These are phyloP conservation scores for Silene vulgaris DNA, from an alignment of 179 eudicot genomes.

Conservation along the genomic window DNA sequence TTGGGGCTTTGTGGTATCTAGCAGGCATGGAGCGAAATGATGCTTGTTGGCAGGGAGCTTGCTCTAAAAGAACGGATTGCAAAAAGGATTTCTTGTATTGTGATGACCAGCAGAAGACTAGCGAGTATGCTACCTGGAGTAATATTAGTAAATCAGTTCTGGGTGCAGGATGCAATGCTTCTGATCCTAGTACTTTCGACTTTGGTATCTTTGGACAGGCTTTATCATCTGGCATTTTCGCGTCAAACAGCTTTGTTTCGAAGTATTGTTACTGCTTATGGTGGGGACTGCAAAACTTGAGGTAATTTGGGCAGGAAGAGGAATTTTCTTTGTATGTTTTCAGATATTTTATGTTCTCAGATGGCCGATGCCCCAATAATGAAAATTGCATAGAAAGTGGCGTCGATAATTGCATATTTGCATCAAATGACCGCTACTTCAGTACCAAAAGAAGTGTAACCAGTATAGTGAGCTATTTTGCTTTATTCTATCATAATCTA, in stretches of 20 bases:
- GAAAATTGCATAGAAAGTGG: too few relatives aligned
- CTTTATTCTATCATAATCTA: too few relatives aligned
- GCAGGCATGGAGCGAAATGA: slow-evolving; percentile 71
- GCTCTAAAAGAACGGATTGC: slow-evolving; percentile 36
- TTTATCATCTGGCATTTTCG: slow-evolving; percentile 58
- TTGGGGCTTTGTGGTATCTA: slow-evolving; percentile 90
- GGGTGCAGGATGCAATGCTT: slow-evolving; percentile 37
- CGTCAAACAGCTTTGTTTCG: slow-evolving; percentile 50
- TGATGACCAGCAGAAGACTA: slow-evolving; percentile 37
- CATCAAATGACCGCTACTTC: too few relatives aligned
- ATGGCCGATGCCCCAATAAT: too few relatives aligned
- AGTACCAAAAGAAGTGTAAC: too few relatives aligned
- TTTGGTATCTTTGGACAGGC: slow-evolving; percentile 88
- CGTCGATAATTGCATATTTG: too few relatives aligned
- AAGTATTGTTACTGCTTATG: slow-evolving; percentile 89
- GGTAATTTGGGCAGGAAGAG: slow-evolving; percentile 33
- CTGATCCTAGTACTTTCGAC: slow-evolving; percentile 54
- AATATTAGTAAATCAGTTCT: slow-evolving; percentile 41
- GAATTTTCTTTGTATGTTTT: neutral
- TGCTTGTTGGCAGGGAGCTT: slow-evolving; percentile 73
- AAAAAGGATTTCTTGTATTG: slow-evolving; percentile 56
- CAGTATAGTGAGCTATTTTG: too few relatives aligned
- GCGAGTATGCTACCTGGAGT: slow-evolving; percentile 44
- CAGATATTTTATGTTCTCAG: neutral
- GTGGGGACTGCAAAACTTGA: slow-evolving; percentile 96